Base-by-base conservation (phyloP, 2,329 filamentous ascomycete genomes). In the Calonectria crousiana region DNA sequence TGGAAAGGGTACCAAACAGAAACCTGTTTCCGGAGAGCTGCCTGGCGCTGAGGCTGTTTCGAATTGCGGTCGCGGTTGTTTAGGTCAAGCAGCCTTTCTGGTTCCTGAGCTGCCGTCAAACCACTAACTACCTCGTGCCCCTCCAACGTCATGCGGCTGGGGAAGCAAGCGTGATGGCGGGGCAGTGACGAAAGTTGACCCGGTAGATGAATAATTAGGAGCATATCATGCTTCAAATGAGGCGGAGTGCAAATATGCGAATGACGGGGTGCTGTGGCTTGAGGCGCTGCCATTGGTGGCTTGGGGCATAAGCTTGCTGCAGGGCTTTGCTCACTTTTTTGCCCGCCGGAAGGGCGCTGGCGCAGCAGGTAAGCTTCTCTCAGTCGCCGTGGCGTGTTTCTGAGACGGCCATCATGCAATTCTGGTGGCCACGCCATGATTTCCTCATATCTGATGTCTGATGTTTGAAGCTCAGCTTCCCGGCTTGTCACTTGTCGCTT, bases 31-130 rank as follows among this genome's bases (percentile, higher is more conserved):
- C 23, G n/a, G 30, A 60, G 70, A 72, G 76, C 60, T 78, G 77
- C 74, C 74, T 78, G 51, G 69, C 56, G 75, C 76, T 75, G 71
- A 73, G 78, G 71, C 75, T 52, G 68, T 78, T 75, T 62, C 56
- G 56, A 62, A 62, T 38, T 28, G 56, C 6, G 36, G 34, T 41
- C 38, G 56, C 56, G 16, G 56, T 62, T 62, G 56, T 62, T 62
- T 62, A 62, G 34, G 56, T 71, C 56, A 65, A 68, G 62, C 72
- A 71, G 64, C 67, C 56, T 56, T 67, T 69, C 28, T 20, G 60
- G 60, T 65, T 65, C 60, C 60, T 65, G 60, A 65, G 28, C 60
- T 28, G 18, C 58, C 68, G 68, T 60, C 41, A 60, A 51, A 51
- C 28, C 32, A 36, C 58, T 69, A 49, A 32, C 36, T 16, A 53